phyloP scores from a whole-genome alignment of 306 rosid species.

The Trifolium fragiferum region DNA sequence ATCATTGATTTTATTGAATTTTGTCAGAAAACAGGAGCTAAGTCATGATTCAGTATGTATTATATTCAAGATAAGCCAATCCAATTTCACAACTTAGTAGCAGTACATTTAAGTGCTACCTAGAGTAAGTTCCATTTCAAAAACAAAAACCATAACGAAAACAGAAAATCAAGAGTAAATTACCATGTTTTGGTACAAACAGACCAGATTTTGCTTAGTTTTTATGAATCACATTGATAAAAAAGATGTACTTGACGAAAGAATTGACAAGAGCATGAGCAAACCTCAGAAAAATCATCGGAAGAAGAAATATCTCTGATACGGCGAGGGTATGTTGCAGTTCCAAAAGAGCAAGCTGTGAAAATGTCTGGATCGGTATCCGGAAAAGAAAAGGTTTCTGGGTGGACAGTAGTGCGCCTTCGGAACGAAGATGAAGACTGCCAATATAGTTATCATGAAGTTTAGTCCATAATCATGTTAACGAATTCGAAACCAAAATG shows the following conservation, averaged over 20 bases:
- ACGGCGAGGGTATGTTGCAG: conserved; percentile 60
- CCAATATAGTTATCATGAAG: conserved; percentile 41
- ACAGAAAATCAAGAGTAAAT: not conserved
- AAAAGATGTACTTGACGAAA: not conserved
- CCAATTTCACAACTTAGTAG: not conserved
- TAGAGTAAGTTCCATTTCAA: not conserved
- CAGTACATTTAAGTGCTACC: conserved; percentile 19
- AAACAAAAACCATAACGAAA: too few species aligned
- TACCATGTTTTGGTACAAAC: not conserved
- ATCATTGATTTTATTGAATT: not conserved
- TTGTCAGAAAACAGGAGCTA: not conserved
- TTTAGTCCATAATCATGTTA: conserved; percentile 25
- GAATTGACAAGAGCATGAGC: conserved; percentile 33
- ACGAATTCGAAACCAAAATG: conserved; percentile 20
- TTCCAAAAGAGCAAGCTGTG: conserved; percentile 50
- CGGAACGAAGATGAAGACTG: conserved; percentile 77
- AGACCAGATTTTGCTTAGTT: not conserved
- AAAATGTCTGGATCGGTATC: conserved; percentile 69
- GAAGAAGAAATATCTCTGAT: conserved; percentile 73
- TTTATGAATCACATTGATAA: not conserved
- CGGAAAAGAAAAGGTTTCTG: conserved; percentile 61
- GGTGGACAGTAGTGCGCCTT: conserved; percentile 59
- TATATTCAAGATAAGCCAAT: not conserved
- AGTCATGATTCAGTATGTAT: not conserved
- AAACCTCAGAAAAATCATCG: conserved; percentile 76